Evolutionary conservation across 345 rosid genomes (phyloP).

Genomic region (Salix udensis): DNA sequence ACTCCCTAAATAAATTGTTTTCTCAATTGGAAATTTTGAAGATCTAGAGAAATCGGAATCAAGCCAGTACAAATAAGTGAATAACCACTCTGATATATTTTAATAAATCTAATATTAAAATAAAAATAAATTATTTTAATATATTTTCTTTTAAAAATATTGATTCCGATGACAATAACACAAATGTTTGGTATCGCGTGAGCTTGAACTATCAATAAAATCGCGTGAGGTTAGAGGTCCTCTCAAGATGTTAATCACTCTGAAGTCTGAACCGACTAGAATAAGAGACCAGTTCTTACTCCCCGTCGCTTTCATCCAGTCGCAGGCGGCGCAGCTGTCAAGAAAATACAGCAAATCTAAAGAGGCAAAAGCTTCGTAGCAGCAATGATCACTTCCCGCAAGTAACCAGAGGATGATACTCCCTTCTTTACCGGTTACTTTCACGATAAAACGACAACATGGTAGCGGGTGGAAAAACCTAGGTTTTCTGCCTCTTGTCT

Average conservation of each 20-base stretch:
- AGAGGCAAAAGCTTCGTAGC: not conserved
- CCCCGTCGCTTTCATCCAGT: not conserved
- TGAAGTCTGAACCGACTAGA: not conserved
- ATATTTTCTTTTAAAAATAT: too few relatives aligned
- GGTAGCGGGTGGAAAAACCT: not conserved
- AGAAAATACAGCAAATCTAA: not conserved
- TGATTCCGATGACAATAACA: too few relatives aligned
- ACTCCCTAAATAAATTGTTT: too few relatives aligned
- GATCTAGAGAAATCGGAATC: too few relatives aligned
- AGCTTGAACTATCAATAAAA: not conserved
- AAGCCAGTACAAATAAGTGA: too few relatives aligned
- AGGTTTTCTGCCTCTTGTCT: not conserved
- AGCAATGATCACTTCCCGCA: not conserved
- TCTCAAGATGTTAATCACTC: not conserved
- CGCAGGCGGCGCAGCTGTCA: not conserved
- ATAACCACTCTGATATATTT: too few relatives aligned
- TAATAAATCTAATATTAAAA: too few relatives aligned
- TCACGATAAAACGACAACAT: not conserved
- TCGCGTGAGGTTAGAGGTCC: not conserved
- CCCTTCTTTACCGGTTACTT: not conserved
- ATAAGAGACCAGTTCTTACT: not conserved
- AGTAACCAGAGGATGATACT: not conserved
- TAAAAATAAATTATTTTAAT: too few relatives aligned
- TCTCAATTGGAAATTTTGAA: too few relatives aligned
- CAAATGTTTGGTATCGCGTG: not conserved